Evolutionary conservation across 2,329 filamentous ascomycete genomes (phyloP), one percentile per base, ranked within the genome.

Genomic region (Ilyonectria sp.): DNA sequence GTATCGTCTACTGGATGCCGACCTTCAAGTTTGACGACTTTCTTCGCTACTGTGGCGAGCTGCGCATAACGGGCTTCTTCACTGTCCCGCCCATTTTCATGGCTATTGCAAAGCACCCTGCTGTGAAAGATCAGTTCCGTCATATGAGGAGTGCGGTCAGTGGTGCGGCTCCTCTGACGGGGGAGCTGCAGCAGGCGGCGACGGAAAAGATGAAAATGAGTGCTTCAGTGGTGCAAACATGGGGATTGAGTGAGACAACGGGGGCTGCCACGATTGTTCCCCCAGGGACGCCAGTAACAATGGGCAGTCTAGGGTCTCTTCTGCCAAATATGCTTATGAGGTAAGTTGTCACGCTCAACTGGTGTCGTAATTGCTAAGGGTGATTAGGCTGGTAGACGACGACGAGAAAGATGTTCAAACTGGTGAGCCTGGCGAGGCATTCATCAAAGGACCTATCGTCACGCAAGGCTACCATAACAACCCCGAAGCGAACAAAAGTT

Each of bases 381-480:
- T 2, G 4, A n/a, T 71, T 15, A 79, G 82, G 10, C 73, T 85
- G 4, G 81, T 85, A 5, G 82, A 82, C 35, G 82, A 84, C 0
- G 74, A 81, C 0, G 81, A 74, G 10, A 75, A 74, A 3, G 83
- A 85, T 26, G 82, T 84, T 1, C 71, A 77, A 33, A 77, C 77
- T 1, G 82, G 83, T 3, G 67, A 79, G 37, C 66, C 86, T 0
- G 91, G 91, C 4, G 91, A 93, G 77, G 81, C 92, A 1, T 90
- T 91, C 83, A 84, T 94, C 49, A 89, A 90, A 59, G 92, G 93
- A 0, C 92, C 92, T 0, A 91, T 93, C 69, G 83, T 94, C 21
- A 92, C 92, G 72, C 88, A 89, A 79, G 93, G 92, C 8, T 95
- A 94, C 74, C 85, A 90, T 71, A 90, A 91, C 72, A 94, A 94